Percentiles rank a stretch among this genome's conserved stretches.
Evolutionary conservation across 345 rosid genomes (phyloP).

Genomic region (Carallia pectinifolia): DNA sequence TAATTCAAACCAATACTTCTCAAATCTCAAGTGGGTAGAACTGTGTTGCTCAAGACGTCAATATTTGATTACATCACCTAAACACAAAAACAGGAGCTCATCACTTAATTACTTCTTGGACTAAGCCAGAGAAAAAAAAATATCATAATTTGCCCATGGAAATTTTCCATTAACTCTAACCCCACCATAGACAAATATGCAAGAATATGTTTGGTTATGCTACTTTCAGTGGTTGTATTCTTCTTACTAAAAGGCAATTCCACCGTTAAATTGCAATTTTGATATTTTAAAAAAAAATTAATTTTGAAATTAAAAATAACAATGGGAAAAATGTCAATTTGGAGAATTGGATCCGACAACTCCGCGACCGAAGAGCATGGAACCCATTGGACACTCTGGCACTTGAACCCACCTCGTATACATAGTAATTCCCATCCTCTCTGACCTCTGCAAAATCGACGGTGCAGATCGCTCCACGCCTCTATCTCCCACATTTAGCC

Average conservation of each 20-base stretch:
- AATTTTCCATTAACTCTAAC: neutral
- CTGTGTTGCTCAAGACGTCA: constrained; percentile 4
- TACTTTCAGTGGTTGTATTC: neutral
- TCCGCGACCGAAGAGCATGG: constrained; percentile 51
- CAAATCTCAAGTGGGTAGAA: constrained; percentile 7
- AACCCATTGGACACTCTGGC: constrained; percentile 40
- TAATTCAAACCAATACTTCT: too few relatives aligned
- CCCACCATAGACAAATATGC: constrained; percentile 10
- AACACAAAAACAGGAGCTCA: constrained; percentile 5
- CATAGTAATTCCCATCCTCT: neutral
- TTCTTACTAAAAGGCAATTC: neutral
- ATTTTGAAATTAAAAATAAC: neutral
- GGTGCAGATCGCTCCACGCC: constrained; percentile 31
- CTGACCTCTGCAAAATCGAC: constrained; percentile 31
- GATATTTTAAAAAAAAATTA: too few relatives aligned
- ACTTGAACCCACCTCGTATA: neutral
- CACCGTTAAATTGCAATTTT: neutral
- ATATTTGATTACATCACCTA: constrained; percentile 12
- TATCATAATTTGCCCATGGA: neutral
- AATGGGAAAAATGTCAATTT: constrained; percentile 8
- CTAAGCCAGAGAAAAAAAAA: too few relatives aligned
- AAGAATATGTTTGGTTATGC: neutral
- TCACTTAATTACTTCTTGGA: neutral
- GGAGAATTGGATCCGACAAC: constrained; percentile 46
- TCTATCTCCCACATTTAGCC: constrained; percentile 28